Base-by-base conservation (phyloP, 1,284 basidiomycete genomes). In the Malassezia pachydermatis region DNA sequence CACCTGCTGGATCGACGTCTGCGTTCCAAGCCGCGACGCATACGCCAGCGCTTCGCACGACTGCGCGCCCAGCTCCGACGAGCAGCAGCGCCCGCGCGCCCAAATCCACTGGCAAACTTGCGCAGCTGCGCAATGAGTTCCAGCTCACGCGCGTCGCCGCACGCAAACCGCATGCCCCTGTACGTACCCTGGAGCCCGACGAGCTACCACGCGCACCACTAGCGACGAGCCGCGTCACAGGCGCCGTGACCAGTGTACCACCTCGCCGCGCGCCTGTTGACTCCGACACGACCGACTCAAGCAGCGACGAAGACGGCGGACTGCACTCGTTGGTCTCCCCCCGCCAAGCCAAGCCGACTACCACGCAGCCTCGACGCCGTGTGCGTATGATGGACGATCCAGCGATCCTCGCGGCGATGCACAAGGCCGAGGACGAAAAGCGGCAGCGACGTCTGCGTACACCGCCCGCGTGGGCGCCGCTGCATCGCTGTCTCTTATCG, bases 401-500 rank as follows among this genome's bases (percentile, higher is more conserved):
- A 16, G 57, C 40, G 35, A 46, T 48, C 25, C 48, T 59, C 48
- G 50, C 55, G 40, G 52, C 59, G 46, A 38, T 54, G 38, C 37
- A 51, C 42, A 54, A 62, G 30, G 46, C 60, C 22, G 50, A 56
- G 22, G 57, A 63, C 43, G 49, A 56, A 19, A 56, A 61, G 36
- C 60, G 62, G 40, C 63, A 58, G 41, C 80, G 78, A 35, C 79
- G 80, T 23, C 74, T 84, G 58, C 81, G 88, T 10, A 77, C 89
- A 58, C 83, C 81, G 59, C 89, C 89, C 0, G 84, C 96, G 67
- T 77, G 90, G 25, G 81, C 81, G 11, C 77, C 77, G 11, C 79
- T 98, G 17, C 86, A 92, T 70, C 80, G 80, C 32, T 76, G 77
- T n/a, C 77, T 98, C 30, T 74, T 98, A 1, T 81, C 83, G 0